phyloP scores from a whole-genome alignment of 495 filamentous ascomycete genomes.

The Hapsidospora chrysogenum region DNA sequence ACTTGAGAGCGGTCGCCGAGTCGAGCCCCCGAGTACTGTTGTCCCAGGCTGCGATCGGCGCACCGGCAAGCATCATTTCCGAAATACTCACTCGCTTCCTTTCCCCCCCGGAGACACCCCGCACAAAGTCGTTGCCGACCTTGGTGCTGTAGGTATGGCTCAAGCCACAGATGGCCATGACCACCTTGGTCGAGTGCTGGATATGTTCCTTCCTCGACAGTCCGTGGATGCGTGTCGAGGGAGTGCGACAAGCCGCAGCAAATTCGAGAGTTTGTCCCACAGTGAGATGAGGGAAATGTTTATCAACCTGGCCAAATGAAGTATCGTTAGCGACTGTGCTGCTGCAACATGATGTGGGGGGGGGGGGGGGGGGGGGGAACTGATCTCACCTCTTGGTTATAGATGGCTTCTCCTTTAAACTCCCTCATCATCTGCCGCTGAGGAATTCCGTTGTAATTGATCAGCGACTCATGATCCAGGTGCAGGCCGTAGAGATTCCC shows the following conservation, averaged over 20 bases:
- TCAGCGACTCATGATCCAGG: conserved; percentile 20
- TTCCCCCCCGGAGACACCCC: conserved; percentile 46
- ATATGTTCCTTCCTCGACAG: conserved; percentile 47
- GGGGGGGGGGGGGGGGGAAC: conserved; percentile 20
- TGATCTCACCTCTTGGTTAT: conserved; percentile 18
- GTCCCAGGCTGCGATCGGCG: conserved; percentile 33
- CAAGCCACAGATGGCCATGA: conserved; percentile 61
- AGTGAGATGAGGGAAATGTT: conserved; percentile 48
- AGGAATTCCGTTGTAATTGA: conserved; percentile 34
- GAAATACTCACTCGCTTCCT: conserved; percentile 37
- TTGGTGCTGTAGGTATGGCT: conserved; percentile 45
- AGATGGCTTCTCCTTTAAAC: conserved; percentile 48
- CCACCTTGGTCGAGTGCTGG: conserved; percentile 47
- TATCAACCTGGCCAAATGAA: conserved; percentile 42
- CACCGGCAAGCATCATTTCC: conserved; percentile 29
- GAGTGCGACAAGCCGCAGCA: conserved; percentile 49
- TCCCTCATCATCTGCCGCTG: conserved; percentile 36
- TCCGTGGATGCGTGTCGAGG: conserved; percentile 42
- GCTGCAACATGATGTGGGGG: background rate
- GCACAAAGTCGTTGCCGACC: conserved; percentile 69
- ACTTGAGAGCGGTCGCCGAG: conserved; percentile 30
- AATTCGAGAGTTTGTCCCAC: conserved; percentile 52
- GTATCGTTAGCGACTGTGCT: background rate
- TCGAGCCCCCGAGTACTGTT: conserved; percentile 40
- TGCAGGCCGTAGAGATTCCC: conserved; percentile 43